Evolutionary conservation across 495 filamentous ascomycete species (phyloP).

Genomic region (Daldinia childiae): DNA sequence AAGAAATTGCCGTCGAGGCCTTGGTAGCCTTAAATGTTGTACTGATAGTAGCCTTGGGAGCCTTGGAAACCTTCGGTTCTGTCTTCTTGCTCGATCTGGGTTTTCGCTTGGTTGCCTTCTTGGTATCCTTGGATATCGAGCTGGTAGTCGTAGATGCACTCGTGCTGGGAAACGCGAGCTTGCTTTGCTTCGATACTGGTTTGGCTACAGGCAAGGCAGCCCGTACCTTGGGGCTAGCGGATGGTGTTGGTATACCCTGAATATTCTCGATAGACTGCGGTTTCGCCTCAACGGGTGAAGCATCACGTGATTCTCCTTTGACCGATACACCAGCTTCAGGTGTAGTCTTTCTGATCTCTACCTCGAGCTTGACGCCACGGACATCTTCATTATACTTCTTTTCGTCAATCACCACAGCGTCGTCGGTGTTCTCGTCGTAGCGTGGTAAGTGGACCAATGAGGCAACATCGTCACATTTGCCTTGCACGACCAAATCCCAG

Average conservation of each 20-base stretch:
- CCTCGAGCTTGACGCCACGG: conserved; percentile 50
- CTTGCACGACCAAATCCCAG: conserved; percentile 89
- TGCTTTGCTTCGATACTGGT: conserved; percentile 52
- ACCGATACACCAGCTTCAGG: conserved; percentile 33
- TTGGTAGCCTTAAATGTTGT: conserved; percentile 58
- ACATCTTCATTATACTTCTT: conserved; percentile 51
- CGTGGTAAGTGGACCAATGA: conserved; percentile 73
- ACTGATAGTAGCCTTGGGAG: conserved; percentile 49
- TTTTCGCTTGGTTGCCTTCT: conserved; percentile 49
- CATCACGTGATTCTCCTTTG: conserved; percentile 38
- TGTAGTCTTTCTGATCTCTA: conserved; percentile 43
- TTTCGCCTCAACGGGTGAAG: conserved; percentile 46
- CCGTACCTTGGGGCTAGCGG: conserved; percentile 64
- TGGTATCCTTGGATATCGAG: conserved; percentile 18
- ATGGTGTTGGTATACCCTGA: conserved; percentile 71
- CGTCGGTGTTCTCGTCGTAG: conserved; percentile 74
- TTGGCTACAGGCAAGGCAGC: conserved; percentile 54
- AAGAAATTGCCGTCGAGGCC: conserved; percentile 19
- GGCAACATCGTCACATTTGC: conserved; percentile 89
- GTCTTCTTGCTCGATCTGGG: conserved; percentile 53
- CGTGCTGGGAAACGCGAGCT: conserved; percentile 44
- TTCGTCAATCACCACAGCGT: conserved; percentile 52
- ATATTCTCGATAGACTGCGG: conserved; percentile 45
- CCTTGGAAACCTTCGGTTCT: conserved; percentile 46
- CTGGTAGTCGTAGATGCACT: conserved; percentile 14